phyloP scores from a whole-genome alignment of 192 early-diverging fungal genomes.

The Umbelopsis vinacea region DNA sequence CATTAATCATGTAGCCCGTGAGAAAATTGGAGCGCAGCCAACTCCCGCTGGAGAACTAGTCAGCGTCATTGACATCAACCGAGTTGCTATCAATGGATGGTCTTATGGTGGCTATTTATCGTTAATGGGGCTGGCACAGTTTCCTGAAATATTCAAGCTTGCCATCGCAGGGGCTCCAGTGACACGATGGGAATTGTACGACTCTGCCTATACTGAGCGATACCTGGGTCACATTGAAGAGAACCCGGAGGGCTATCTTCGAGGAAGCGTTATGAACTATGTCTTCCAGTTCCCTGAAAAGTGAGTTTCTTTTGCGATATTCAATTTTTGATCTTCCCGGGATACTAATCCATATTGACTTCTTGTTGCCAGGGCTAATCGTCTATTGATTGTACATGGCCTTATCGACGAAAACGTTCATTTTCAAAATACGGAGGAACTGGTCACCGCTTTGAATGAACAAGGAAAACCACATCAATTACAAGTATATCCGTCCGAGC shows the following conservation, averaged over 20 bases:
- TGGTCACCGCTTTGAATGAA: conserved; percentile 58
- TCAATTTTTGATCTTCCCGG: neutral
- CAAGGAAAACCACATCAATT: conserved; percentile 61
- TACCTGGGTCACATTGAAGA: conserved; percentile 64
- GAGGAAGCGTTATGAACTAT: conserved; percentile 57
- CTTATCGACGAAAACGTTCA: conserved; percentile 83
- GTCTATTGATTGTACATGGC: conserved; percentile 73
- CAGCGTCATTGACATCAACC: conserved; percentile 56
- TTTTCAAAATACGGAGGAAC: conserved; percentile 61
- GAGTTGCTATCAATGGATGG: conserved; percentile 76
- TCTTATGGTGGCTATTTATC: conserved; percentile 77
- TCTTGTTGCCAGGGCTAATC: conserved; percentile 46
- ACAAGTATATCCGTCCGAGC: conserved; percentile 76
- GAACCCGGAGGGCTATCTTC: conserved; percentile 50
- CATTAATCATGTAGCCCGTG: conserved; percentile 43
- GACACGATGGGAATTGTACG: conserved; percentile 75
- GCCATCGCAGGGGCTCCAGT: conserved; percentile 74
- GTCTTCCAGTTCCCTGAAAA: conserved; percentile 58
- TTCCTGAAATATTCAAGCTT: conserved; percentile 64
- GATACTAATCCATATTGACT: neutral
- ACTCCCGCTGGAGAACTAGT: neutral
- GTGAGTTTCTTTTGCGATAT: conserved; percentile 41
- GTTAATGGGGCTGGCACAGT: conserved; percentile 63
- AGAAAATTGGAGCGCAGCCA: conserved; percentile 47
- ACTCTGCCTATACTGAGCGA: conserved; percentile 75